Percentiles rank a stretch among this genome's conserved stretches.
Evolutionary conservation across 352 stramenopile genomes (phyloP).

Genomic region (Phytophthora tentaculata): DNA sequence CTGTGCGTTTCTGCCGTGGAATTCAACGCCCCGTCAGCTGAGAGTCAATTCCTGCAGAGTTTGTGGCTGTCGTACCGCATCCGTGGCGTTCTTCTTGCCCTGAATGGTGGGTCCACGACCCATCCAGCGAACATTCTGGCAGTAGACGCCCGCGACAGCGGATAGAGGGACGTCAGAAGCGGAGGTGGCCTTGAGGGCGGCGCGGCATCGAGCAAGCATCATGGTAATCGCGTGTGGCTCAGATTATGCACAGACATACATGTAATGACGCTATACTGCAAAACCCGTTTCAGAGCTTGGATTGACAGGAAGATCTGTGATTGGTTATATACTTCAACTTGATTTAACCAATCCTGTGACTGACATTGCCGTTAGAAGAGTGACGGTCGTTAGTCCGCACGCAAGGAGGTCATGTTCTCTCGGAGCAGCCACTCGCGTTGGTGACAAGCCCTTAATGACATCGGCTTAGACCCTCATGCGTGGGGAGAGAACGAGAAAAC

Average conservation of each 20-base stretch:
- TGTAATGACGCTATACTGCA: not conserved
- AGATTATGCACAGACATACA: conserved; percentile 7
- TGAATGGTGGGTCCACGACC: conserved; percentile 83
- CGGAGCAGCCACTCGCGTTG: not conserved
- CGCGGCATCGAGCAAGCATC: conserved; percentile 27
- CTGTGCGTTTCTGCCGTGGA: conserved; percentile 67
- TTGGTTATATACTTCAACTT: conserved; percentile 23
- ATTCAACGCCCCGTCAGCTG: not conserved
- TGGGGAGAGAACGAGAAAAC: too few species aligned
- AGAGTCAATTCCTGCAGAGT: not conserved
- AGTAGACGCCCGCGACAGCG: conserved; percentile 30
- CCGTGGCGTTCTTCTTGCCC: conserved; percentile 80
- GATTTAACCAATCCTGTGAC: not conserved
- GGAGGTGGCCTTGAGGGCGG: conserved; percentile 9
- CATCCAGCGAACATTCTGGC: conserved; percentile 70
- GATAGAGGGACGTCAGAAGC: not conserved
- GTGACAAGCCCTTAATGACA: not conserved
- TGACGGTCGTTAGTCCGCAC: not conserved
- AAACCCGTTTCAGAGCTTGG: conserved; percentile 10
- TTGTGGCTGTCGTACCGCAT: conserved; percentile 46
- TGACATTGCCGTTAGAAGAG: too few species aligned
- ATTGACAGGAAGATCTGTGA: not conserved
- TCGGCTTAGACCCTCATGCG: too few species aligned
- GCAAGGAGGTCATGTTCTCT: not conserved
- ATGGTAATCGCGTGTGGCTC: conserved; percentile 21